Evolutionary conservation across 2,329 filamentous ascomycete genomes (phyloP).

Genomic region (Taxawa tesnikishii): DNA sequence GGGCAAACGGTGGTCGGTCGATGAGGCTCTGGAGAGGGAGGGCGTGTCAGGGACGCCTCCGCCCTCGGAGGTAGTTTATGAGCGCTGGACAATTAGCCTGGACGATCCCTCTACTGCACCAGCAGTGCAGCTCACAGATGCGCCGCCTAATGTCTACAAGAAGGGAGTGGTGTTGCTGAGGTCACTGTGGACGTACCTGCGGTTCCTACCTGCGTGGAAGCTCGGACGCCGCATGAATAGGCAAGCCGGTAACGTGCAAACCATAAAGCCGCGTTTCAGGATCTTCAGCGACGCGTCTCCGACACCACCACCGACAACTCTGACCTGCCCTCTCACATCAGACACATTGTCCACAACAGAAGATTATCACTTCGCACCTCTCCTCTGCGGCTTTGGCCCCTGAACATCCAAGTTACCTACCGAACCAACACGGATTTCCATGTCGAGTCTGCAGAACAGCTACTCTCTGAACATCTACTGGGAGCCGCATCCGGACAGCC

Average conservation of each 20-base stretch:
- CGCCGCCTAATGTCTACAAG: conserved; percentile 86
- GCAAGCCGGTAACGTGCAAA: conserved; percentile 47
- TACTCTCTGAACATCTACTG: conserved; percentile 85
- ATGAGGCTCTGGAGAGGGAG: conserved; percentile 64
- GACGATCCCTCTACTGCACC: conserved; percentile 49
- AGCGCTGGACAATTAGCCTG: conserved; percentile 82
- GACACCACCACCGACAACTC: conserved; percentile 48
- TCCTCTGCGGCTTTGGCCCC: conserved; percentile 75
- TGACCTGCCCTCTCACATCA: conserved; percentile 52
- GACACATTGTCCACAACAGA: conserved; percentile 43
- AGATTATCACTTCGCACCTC: conserved; percentile 67
- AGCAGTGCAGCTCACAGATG: conserved; percentile 39
- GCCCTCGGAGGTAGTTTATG: conserved; percentile 65
- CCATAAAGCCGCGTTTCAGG: conserved; percentile 67
- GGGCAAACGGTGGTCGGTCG: conserved; percentile 86
- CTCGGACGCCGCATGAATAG: conserved; percentile 66
- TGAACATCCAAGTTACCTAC: conserved; percentile 73
- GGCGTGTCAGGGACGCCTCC: conserved; percentile 35
- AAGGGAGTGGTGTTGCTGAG: conserved; percentile 92
- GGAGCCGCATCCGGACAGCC: no score
- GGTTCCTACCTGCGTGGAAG: conserved; percentile 77
- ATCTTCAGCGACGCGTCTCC: conserved; percentile 50
- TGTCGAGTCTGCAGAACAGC: conserved; percentile 79
- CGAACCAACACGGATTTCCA: conserved; percentile 82
- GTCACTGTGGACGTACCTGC: conserved; percentile 70